phyloP scores from a whole-genome alignment of 352 stramenopile species.

The Pythium aquatile region DNA sequence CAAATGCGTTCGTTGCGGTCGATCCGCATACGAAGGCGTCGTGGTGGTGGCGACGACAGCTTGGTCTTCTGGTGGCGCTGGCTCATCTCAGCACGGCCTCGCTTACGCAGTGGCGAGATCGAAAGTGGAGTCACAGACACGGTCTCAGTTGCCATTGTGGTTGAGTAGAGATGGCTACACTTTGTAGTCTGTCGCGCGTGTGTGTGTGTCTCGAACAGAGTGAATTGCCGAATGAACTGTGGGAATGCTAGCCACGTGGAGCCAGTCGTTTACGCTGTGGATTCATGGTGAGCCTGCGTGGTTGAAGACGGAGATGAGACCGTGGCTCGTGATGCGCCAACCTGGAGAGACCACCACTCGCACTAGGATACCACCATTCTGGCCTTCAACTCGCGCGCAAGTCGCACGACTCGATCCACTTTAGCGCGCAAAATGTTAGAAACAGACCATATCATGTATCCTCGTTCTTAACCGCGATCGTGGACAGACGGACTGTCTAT shows the following conservation, averaged over 20 bases:
- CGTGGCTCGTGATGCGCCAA: background rate
- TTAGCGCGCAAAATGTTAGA: background rate
- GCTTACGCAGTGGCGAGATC: constrained; percentile 18
- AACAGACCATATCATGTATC: background rate
- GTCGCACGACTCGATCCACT: background rate
- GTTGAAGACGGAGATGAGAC: background rate
- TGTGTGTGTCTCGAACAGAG: background rate
- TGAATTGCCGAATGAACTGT: background rate
- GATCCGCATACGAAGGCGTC: constrained; percentile 16
- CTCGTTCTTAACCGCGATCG: no score
- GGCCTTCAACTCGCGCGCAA: background rate
- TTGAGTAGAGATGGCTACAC: background rate
- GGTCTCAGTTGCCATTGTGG: background rate
- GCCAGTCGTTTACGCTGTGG: background rate
- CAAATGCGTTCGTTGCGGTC: constrained; percentile 21
- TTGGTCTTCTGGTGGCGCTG: background rate
- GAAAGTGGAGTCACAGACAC: background rate
- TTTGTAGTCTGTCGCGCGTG: background rate
- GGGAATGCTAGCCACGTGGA: background rate
- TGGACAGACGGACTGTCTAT: no score
- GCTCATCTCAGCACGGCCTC: background rate
- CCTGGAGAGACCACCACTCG: background rate
- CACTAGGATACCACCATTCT: background rate
- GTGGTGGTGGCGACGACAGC: background rate
- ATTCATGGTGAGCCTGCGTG: background rate